A percentile compares a stretch with the other conserved stretches of the same genome.
Evolutionary conservation across 2,329 filamentous ascomycete genomes (phyloP).

Genomic region (Colletotrichum trifolii): DNA sequence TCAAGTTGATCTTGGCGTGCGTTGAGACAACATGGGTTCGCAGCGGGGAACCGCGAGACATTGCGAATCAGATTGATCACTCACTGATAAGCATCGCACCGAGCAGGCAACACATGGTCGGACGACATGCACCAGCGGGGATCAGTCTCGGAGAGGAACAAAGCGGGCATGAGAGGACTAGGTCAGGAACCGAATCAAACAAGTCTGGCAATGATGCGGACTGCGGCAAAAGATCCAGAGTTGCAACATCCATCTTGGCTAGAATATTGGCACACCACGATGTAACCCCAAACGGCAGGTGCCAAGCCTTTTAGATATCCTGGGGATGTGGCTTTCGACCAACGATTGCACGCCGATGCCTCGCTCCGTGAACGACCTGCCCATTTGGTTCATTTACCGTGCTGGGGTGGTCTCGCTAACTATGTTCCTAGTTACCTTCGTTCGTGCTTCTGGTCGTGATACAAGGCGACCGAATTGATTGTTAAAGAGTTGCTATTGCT

Average conservation of each 20-base stretch:
- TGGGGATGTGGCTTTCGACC: constrained; percentile 7
- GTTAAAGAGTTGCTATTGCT: too few relatives aligned
- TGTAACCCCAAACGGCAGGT: constrained; percentile 34
- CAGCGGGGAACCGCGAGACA: constrained; percentile 13
- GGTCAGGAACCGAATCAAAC: background rate
- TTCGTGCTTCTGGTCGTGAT: background rate
- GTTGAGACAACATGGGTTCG: background rate
- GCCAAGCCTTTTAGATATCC: constrained; percentile 29
- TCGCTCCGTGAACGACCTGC: constrained; percentile 19
- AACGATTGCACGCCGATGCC: constrained; percentile 6
- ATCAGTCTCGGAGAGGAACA: background rate
- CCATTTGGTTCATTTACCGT: constrained; percentile 14
- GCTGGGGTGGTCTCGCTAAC: background rate
- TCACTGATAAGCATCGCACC: constrained; percentile 27
- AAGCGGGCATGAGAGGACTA: background rate
- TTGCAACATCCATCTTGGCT: constrained; percentile 9
- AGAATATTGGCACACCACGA: constrained; percentile 10
- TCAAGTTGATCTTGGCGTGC: constrained; percentile 24
- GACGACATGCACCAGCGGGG: constrained; percentile 7
- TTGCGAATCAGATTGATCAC: constrained; percentile 20
- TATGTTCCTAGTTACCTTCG: background rate
- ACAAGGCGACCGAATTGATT: too few relatives aligned
- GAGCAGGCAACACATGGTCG: background rate
- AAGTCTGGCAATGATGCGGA: background rate
- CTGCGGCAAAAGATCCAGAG: background rate